Evolutionary conservation across 495 filamentous ascomycete genomes (phyloP).

Genomic region (Aspergillus incahuasiensis): DNA sequence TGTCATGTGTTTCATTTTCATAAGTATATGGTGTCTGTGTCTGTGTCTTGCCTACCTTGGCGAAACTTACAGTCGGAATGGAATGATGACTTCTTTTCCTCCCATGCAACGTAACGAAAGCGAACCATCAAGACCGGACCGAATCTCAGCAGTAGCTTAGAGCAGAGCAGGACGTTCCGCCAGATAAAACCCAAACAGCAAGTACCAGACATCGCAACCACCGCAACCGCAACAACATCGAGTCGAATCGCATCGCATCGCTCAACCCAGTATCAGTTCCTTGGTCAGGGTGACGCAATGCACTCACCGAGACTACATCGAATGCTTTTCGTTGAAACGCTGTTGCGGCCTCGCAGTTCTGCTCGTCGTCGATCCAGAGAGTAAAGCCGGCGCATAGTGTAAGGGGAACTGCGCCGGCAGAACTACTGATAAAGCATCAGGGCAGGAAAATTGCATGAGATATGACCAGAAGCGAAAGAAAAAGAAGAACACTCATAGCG

Average conservation of each 20-base stretch:
- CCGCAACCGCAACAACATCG: too few relatives aligned
- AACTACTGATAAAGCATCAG: conserved; percentile 13
- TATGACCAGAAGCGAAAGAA: conserved; percentile 6
- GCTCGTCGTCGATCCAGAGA: conserved; percentile 1
- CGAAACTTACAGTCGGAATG: conserved; percentile 7
- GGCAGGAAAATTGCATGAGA: conserved; percentile 8
- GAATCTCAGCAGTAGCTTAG: neutral
- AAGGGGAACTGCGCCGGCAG: neutral
- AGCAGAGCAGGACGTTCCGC: neutral
- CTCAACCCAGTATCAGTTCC: conserved; percentile 4
- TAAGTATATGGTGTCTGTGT: neutral
- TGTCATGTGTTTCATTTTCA: neutral
- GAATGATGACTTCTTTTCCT: neutral
- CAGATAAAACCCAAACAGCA: neutral
- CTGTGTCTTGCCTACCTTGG: conserved; percentile 1
- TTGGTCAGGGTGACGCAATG: conserved; percentile 3
- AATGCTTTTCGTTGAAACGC: neutral
- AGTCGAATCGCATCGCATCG: too few relatives aligned
- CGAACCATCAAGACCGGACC: conserved; percentile 1
- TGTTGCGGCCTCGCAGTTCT: neutral
- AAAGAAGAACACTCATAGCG: conserved; percentile 14
- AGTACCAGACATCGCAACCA: neutral
- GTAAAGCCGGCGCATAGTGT: neutral
- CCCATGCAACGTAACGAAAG: neutral
- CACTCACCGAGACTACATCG: conserved; percentile 7